Base-by-base conservation (phyloP, 2,329 filamentous ascomycete genomes). In the Fusarium tanahbumbuense region DNA sequence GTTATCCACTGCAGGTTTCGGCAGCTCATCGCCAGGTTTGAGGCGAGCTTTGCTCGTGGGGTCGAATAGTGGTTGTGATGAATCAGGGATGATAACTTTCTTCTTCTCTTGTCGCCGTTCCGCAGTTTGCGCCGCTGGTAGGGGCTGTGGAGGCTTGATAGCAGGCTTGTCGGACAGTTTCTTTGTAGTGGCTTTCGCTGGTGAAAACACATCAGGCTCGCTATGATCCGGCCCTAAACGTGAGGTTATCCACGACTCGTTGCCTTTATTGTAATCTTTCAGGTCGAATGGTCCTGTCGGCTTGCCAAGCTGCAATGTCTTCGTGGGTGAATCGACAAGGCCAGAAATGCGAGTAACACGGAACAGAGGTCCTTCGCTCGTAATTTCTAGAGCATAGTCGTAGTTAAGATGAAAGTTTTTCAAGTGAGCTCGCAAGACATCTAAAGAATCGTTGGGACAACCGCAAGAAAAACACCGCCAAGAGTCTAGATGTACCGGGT, bases 11-110 rank as follows among this genome's bases (percentile, higher is more conserved):
- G 77, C 76, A 6, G 78, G 76, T 22, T 80, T 80, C 4, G 84
- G 83, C 25, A 88, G 78, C 25, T 82, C 78, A 3, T 84, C 80
- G 5, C 85, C 86, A 2, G 86, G 81, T 32, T 82, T 80, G 23
- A 89, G 80, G 10, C 78, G 79, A 11, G 83, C 82, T 73, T 87
- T 88, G 78, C 85, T 88, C 13, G 88, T 80, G 3, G 86, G 83
- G 72, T 89, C 86, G 63, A 84, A 89, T n/a, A 89, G 81, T 9
- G 83, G 82, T 59, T 87, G 85, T 27, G 81, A 83, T 11, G 82
- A 86, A 7, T 82, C 76, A 10, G 86, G 87, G 34, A 88, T 83
- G 25, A 83, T 57, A 25, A 83, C 75, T 69, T 79, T 60, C 46
- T 60, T 79, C 40, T 63, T 67, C 47, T 74, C 60, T 49, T 67